Percentiles rank a stretch among this genome's conserved stretches.
These are phyloP conservation scores for Schwanniomyces yamadae DNA, from an alignment of 805 yeast genomes.

Conservation along the genomic window DNA sequence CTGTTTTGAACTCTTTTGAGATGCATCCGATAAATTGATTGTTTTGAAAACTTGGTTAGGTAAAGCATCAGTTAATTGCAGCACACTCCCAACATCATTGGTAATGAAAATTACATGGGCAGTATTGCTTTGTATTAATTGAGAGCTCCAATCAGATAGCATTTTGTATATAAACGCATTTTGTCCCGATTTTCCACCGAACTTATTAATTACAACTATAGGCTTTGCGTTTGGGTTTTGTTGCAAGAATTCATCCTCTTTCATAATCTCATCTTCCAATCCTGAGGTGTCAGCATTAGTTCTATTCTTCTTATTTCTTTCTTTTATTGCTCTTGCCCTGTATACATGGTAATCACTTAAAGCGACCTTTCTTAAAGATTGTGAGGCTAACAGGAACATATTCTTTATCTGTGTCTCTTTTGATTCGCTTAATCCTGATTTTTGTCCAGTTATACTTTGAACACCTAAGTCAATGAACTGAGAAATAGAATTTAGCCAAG, in stretches of 20 bases:
- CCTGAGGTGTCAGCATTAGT: background rate
- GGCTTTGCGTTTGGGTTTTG: slow-evolving; percentile 86
- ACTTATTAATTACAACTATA: slow-evolving; percentile 79
- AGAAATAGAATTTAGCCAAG: slow-evolving; percentile 84
- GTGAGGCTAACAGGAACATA: slow-evolving; percentile 69
- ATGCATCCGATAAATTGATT: slow-evolving; percentile 77
- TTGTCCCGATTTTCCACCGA: slow-evolving; percentile 51
- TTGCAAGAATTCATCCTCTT: slow-evolving; percentile 80
- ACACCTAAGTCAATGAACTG: slow-evolving; percentile 79
- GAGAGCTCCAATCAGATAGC: slow-evolving; percentile 87
- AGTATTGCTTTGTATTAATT: slow-evolving; percentile 67
- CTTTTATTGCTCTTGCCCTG: slow-evolving; percentile 18
- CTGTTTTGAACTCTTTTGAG: slow-evolving; percentile 61
- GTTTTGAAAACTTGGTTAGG: slow-evolving; percentile 87
- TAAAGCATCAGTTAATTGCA: slow-evolving; percentile 63
- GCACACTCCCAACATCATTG: slow-evolving; percentile 77
- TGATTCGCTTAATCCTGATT: slow-evolving; percentile 82
- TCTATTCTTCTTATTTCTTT: slow-evolving; percentile 18
- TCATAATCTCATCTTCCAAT: slow-evolving; percentile 34
- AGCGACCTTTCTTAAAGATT: slow-evolving; percentile 70
- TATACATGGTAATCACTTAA: slow-evolving; percentile 31
- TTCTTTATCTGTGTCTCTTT: slow-evolving; percentile 79
- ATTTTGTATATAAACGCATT: slow-evolving; percentile 69
- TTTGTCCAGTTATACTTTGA: slow-evolving; percentile 91
- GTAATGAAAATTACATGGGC: slow-evolving; percentile 92